These are phyloP conservation scores for Camellia japonica DNA, from an alignment of 148 eudicot species.

Conservation along the genomic window DNA sequence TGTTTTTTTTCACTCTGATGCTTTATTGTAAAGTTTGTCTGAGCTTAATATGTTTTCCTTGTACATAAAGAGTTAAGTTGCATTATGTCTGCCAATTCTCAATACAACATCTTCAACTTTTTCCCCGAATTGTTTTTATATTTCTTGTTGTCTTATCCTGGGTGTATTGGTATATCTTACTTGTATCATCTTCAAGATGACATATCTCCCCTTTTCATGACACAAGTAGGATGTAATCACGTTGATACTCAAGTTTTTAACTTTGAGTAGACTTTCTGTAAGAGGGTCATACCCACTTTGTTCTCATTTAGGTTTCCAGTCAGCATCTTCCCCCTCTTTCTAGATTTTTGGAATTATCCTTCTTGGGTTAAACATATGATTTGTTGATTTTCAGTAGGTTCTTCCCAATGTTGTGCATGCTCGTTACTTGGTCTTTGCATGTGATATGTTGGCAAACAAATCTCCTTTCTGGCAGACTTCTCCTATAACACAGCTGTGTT, in stretches of 20 bases:
- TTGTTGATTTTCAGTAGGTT: background rate
- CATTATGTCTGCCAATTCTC: background rate
- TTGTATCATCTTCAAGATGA: background rate
- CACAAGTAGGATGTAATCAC: background rate
- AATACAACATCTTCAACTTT: background rate
- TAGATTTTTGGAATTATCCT: background rate
- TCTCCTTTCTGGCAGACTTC: background rate
- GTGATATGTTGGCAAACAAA: background rate
- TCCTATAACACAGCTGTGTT: background rate
- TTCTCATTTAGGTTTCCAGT: background rate
- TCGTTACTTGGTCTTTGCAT: background rate
- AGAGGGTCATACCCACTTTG: background rate
- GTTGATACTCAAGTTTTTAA: background rate
- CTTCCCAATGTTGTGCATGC: background rate
- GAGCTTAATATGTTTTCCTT: background rate
- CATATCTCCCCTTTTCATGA: background rate
- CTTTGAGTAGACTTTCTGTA: background rate
- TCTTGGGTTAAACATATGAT: background rate
- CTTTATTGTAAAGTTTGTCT: background rate
- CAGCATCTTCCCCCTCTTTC: background rate
- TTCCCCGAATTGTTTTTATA: background rate
- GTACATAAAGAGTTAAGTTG: background rate
- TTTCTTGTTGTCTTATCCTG: background rate
- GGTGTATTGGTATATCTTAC: background rate
- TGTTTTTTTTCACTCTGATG: constrained; percentile 28